These are phyloP conservation scores for Xylariomycetidae sp. DNA, from an alignment of 2,329 filamentous ascomycete genomes.

Conservation along the genomic window DNA sequence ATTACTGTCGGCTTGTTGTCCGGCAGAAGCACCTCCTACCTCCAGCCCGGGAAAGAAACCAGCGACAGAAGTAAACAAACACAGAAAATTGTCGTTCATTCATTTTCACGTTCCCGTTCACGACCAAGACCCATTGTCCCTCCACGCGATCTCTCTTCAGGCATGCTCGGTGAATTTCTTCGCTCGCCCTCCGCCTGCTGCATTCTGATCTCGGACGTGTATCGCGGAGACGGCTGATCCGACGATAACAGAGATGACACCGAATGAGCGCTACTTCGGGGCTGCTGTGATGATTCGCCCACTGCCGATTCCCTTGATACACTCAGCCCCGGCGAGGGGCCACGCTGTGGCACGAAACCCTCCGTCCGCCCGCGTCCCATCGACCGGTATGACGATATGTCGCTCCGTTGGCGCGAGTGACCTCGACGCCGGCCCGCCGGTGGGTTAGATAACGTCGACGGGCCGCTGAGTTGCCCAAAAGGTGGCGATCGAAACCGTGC, in stretches of 20 bases:
- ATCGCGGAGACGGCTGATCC: constrained; percentile 31
- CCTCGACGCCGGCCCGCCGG: constrained; percentile 50
- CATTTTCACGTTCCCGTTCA: constrained; percentile 18
- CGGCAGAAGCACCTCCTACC: too few species aligned
- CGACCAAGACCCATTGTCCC: constrained; percentile 11
- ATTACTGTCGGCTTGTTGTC: too few species aligned
- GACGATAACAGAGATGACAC: constrained; percentile 42
- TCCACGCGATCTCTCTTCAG: constrained; percentile 32
- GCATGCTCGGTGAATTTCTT: constrained; percentile 26
- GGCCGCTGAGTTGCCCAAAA: constrained; percentile 43
- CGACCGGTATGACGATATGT: constrained; percentile 48
- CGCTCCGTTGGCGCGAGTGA: constrained; percentile 62
- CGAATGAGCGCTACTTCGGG: constrained; percentile 34
- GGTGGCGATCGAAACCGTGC: constrained; percentile 49
- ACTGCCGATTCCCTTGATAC: constrained; percentile 29
- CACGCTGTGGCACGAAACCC: constrained; percentile 28
- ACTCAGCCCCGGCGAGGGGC: constrained; percentile 33
- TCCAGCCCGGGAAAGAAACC: constrained; percentile 6
- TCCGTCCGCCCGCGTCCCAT: constrained; percentile 33
- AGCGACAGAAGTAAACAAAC: constrained; percentile 3
- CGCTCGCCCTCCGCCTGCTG: constrained; percentile 25
- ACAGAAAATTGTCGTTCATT: constrained; percentile 8
- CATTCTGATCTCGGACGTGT: constrained; percentile 23
- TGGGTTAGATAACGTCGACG: constrained; percentile 48
- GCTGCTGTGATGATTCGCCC: constrained; percentile 24